These are phyloP conservation scores for Chamaecyparis obtusa DNA, from an alignment of 75 land plant genomes.

Conservation along the genomic window DNA sequence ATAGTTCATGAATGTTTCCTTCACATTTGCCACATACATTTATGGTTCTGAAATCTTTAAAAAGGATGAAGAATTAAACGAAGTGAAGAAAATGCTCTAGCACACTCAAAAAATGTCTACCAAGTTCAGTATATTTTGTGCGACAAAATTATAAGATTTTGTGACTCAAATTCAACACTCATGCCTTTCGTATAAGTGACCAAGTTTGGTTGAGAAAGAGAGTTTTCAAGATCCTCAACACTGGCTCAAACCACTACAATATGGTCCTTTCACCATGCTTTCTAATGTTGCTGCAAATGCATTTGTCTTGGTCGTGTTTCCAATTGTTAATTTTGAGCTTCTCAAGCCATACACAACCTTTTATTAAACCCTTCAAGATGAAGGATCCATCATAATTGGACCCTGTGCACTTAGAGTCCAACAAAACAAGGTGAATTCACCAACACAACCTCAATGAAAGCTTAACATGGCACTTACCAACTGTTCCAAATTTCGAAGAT, in stretches of 20 bases:
- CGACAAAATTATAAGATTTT: no score
- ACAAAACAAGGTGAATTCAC: not conserved
- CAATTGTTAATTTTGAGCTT: not conserved
- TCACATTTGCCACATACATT: no score
- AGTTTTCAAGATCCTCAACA: not conserved
- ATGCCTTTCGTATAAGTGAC: not conserved
- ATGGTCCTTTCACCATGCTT: not conserved
- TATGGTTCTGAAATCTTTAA: not conserved
- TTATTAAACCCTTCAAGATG: no score
- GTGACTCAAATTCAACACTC: not conserved
- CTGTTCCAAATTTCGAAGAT: not conserved
- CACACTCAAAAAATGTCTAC: not conserved
- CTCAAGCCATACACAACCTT: not conserved
- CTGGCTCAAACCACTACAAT: not conserved
- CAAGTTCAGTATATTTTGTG: no score
- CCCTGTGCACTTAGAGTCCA: not conserved
- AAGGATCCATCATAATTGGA: no score
- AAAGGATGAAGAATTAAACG: not conserved
- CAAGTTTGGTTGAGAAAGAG: not conserved
- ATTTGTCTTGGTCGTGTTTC: not conserved
- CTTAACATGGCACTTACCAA: not conserved
- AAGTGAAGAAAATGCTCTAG: not conserved
- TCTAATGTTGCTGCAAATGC: not conserved
- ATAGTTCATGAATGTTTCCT: no score
- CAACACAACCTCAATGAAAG: not conserved